phyloP scores from a whole-genome alignment of 768 basidiomycete species.

The Tulasnella sp. region DNA sequence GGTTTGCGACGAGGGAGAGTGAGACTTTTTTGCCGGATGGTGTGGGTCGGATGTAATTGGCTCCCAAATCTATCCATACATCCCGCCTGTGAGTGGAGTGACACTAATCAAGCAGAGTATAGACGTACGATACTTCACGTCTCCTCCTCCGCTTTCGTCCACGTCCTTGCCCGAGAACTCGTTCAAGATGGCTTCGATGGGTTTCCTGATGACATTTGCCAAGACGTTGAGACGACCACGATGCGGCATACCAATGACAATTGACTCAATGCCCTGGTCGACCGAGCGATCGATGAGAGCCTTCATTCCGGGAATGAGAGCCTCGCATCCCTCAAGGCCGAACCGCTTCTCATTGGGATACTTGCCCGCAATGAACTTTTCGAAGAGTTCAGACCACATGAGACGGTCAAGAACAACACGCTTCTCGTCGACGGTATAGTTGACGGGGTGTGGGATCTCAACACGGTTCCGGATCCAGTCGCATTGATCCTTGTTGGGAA shows the following conservation, averaged over 20 bases:
- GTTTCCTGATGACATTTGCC: constrained; percentile 97
- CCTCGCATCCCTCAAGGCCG: constrained; percentile 95
- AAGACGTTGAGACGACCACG: constrained; percentile 96
- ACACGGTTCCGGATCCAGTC: constrained; percentile 98
- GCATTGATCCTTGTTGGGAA: constrained; percentile 96
- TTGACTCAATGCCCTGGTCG: constrained; percentile 87
- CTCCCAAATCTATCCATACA: constrained; percentile 54
- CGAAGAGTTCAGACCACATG: constrained; percentile 99
- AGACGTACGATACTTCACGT: constrained; percentile 76
- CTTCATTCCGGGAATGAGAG: constrained; percentile 98
- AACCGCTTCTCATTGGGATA: constrained; percentile 99
- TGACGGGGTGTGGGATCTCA: constrained; percentile 93
- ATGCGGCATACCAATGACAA: constrained; percentile 99
- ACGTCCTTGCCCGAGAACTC: constrained; percentile 74
- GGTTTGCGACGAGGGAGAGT: constrained; percentile 95
- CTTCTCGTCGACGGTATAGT: constrained; percentile 96
- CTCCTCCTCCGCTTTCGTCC: constrained; percentile 78
- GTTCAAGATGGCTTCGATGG: constrained; percentile 93
- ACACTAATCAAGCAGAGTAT: background rate
- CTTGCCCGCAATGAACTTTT: constrained; percentile 96
- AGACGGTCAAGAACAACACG: constrained; percentile 97
- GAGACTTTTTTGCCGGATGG: constrained; percentile 97
- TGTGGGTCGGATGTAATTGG: constrained; percentile 96
- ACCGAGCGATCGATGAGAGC: constrained; percentile 97
- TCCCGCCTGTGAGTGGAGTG: background rate